phyloP scores from a whole-genome alignment of 2,329 filamentous ascomycete genomes.

The Pseudocercospora macadamiae region DNA sequence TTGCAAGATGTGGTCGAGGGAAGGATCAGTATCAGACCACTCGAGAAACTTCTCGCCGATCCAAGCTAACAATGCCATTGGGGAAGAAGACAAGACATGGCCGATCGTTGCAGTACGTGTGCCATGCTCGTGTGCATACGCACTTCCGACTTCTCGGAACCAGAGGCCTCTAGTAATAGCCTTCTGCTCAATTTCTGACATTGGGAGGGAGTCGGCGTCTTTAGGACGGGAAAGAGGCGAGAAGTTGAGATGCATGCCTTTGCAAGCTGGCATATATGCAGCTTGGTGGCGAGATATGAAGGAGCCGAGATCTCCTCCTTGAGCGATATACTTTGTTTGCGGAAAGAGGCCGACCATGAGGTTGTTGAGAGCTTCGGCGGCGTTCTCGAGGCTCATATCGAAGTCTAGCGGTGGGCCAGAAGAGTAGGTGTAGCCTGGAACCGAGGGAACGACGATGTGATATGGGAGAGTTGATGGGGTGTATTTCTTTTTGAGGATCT shows the following conservation, averaged over 20 bases:
- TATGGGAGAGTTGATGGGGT: constrained; percentile 55
- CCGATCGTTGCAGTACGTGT: constrained; percentile 61
- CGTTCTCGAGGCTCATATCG: constrained; percentile 47
- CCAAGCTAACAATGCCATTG: constrained; percentile 62
- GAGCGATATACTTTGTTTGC: constrained; percentile 51
- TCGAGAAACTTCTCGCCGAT: constrained; percentile 59
- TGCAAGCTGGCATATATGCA: constrained; percentile 20
- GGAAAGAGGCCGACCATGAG: constrained; percentile 58
- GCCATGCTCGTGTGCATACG: constrained; percentile 58
- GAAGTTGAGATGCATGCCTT: constrained; percentile 35
- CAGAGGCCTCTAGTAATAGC: constrained; percentile 42
- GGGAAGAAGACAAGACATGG: constrained; percentile 56
- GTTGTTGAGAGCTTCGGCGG: constrained; percentile 50
- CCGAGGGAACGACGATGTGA: constrained; percentile 58
- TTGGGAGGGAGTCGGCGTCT: constrained; percentile 27
- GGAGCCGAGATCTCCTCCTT: constrained; percentile 60
- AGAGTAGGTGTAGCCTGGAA: constrained; percentile 57
- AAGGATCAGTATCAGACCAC: constrained; percentile 53
- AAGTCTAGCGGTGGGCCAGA: constrained; percentile 45
- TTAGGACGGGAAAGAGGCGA: constrained; percentile 28
- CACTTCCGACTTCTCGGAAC: constrained; percentile 49
- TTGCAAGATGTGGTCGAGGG: constrained; percentile 49
- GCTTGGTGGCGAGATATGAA: constrained; percentile 45
- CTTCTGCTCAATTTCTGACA: constrained; percentile 42
- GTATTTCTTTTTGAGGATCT: constrained; percentile 47